A percentile compares a stretch with the other conserved stretches of the same genome.
phyloP scores from a whole-genome alignment of 345 rosid species.

The Aethionema arabicum region DNA sequence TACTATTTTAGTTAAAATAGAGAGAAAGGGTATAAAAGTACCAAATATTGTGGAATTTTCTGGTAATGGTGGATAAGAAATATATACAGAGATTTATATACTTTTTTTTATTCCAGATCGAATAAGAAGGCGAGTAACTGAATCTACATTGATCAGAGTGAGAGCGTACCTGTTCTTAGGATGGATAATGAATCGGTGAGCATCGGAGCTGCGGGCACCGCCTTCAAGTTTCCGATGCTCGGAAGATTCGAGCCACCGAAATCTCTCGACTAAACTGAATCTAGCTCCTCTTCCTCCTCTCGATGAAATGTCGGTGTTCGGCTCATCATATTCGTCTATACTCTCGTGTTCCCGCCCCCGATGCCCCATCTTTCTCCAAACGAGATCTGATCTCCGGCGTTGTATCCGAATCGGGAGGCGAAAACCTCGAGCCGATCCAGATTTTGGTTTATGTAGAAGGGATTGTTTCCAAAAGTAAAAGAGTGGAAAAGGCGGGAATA shows the following conservation, averaged over 20 bases:
- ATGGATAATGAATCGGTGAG: constrained; percentile 45
- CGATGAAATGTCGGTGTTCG: constrained; percentile 47
- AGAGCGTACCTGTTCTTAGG: constrained; percentile 65
- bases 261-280: constrained; percentile 46
- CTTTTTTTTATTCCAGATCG: too few species aligned
- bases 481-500: constrained; percentile 24
- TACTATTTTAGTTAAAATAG: too few species aligned
- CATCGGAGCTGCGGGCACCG: constrained; percentile 33
- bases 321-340: constrained; percentile 39
- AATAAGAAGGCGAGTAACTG: too few species aligned
- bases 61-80: too few species aligned
- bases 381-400: constrained; percentile 5
- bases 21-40: too few species aligned
- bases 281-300: constrained; percentile 45
- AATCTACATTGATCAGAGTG: background rate
- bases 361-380: constrained; percentile 14
- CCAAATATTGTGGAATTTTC: too few species aligned
- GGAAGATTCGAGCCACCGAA: constrained; percentile 41
- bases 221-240: constrained; percentile 42
- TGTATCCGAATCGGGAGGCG: constrained; percentile 3
- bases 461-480: background rate
- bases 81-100: too few species aligned
- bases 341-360: constrained; percentile 34
- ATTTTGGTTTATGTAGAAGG: background rate
- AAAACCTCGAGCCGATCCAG: constrained; percentile 8